Evolutionary conservation across 345 rosid species (phyloP).

Genomic region (rapeseed (Brassica napus)): Da-Ae NC_063435.1:20427501-20428000

Average conservation of each 20-base stretch:
- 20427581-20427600: conserved; percentile 85
- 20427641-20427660: conserved; percentile 66
- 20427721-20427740: conserved; percentile 60
- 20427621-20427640: conserved; percentile 79
- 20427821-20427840: conserved; percentile 43
- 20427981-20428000: neutral
- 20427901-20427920: conserved; percentile 85
- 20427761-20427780: conserved; percentile 61
- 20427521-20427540: conserved; percentile 68
- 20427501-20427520: conserved; percentile 40
- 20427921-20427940: conserved; percentile 70
- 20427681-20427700: conserved; percentile 51
- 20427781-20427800: conserved; percentile 57
- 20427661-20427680: conserved; percentile 45
- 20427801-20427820: conserved; percentile 77
- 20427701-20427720: conserved; percentile 76
- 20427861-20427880: conserved; percentile 84
- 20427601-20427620: conserved; percentile 53
- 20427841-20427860: conserved; percentile 61
- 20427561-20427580: conserved; percentile 71
- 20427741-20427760: conserved; percentile 65
- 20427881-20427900: conserved; percentile 55
- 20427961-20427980: neutral
- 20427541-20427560: conserved; percentile 61
- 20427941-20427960: neutral